These are phyloP conservation scores for Pestalotiopsis sp. DNA, from an alignment of 2,329 filamentous ascomycete species.

Conservation along the genomic window DNA sequence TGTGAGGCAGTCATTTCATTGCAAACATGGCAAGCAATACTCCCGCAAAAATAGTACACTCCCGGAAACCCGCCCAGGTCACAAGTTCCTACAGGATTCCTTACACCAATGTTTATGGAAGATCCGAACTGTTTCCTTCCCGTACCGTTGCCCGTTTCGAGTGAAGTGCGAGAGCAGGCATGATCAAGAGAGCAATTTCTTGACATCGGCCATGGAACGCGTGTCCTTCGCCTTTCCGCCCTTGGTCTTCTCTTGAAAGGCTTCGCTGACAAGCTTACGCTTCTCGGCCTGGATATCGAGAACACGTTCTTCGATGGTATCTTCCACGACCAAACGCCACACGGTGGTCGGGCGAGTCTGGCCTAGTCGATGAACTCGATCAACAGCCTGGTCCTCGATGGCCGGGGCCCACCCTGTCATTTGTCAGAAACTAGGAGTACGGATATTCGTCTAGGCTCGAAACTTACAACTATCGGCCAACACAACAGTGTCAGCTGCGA, in stretches of 20 bases:
- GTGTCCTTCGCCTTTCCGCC: slow-evolving; percentile 16
- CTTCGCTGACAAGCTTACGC: slow-evolving; percentile 74
- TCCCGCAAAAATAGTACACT: no score
- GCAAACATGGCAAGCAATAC: no score
- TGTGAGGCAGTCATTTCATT: no score
- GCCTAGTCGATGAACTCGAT: slow-evolving; percentile 83
- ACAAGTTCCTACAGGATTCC: no score
- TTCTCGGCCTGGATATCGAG: slow-evolving; percentile 79
- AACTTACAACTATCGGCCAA: slow-evolving; percentile 72
- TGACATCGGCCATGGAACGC: slow-evolving; percentile 16
- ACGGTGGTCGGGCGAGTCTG: slow-evolving; percentile 80
- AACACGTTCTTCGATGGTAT: slow-evolving; percentile 79
- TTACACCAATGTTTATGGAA: neutral
- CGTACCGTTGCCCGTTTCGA: neutral
- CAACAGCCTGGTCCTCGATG: slow-evolving; percentile 89
- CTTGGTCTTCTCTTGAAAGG: slow-evolving; percentile 74
- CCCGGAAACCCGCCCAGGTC: no score
- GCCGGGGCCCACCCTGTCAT: slow-evolving; percentile 81
- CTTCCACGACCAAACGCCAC: slow-evolving; percentile 80
- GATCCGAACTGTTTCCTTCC: neutral
- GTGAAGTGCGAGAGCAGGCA: neutral
- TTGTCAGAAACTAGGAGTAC: neutral
- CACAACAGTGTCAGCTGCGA: slow-evolving; percentile 83
- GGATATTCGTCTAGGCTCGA: neutral
- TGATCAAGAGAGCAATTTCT: slow-evolving; percentile 14